Conservation (phyloP, 331 rosid species). For the Arachis monticola region DNA sequence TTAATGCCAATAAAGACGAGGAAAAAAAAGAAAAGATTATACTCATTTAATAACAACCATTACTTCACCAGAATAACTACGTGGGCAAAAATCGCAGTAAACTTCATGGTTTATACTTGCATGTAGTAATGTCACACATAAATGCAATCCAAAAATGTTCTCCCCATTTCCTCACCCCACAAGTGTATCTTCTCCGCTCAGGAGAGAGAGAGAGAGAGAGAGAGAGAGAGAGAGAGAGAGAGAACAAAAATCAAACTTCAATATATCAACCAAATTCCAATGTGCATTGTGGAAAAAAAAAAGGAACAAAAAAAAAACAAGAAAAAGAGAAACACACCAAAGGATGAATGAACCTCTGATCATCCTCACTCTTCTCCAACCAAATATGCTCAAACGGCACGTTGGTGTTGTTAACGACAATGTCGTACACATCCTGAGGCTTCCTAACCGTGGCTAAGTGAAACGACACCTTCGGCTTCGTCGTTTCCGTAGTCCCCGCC, state of each 20-base stretch:
- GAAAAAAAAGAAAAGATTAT: no score
- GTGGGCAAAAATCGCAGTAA: no score
- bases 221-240: no score
- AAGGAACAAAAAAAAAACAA: background rate
- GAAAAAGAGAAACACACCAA: constrained; percentile 51
- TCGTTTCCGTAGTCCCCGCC: background rate
- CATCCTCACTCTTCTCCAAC: constrained; percentile 86
- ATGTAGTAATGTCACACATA: no score
- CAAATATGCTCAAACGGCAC: constrained; percentile 83
- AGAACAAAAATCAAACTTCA: background rate
- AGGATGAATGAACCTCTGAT: constrained; percentile 74
- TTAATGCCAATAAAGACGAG: background rate
- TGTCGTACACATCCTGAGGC: constrained; percentile 78
- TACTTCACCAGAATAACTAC: background rate
- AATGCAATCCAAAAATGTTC: no score
- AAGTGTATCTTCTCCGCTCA: background rate
- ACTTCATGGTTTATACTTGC: no score
- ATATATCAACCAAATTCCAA: background rate
- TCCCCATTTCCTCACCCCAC: no score
- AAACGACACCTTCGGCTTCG: constrained; percentile 74
- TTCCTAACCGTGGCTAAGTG: constrained; percentile 72
- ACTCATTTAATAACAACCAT: background rate
- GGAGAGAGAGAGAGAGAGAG: background rate
- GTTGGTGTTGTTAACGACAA: constrained; percentile 67
- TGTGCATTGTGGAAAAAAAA: background rate